Percentiles rank a stretch among this genome's conserved stretches.
Conservation (phyloP, 164 flowering plant species). For the Magnolia sinica region DNA sequence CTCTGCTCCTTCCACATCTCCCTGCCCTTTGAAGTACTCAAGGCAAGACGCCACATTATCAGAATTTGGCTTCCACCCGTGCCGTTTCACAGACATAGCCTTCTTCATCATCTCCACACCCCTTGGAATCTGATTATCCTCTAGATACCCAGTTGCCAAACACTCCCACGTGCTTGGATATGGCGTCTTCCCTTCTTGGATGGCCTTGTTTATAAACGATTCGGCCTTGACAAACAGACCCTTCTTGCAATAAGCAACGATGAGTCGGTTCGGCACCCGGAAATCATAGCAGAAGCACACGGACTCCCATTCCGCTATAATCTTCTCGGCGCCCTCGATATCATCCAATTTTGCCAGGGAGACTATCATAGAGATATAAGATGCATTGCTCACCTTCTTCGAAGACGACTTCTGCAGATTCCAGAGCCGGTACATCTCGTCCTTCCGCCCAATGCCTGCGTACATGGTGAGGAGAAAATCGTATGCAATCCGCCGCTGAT, state of each 20-base stretch:
- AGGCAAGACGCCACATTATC: conserved; percentile 24
- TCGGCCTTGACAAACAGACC: conserved; percentile 42
- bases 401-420: conserved; percentile 20
- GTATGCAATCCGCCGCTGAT: conserved; percentile 14
- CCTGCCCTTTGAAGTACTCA: conserved; percentile 25
- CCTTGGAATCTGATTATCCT: conserved; percentile 22
- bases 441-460: conserved; percentile 30
- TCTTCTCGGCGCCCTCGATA: conserved; percentile 40
- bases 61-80: conserved; percentile 23
- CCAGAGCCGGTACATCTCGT: conserved; percentile 36
- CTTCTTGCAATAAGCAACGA: conserved; percentile 34
- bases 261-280: conserved; percentile 33
- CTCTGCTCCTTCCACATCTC: conserved; percentile 25
- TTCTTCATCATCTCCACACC: conserved; percentile 40
- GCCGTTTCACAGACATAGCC: conserved; percentile 24
- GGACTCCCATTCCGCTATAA: conserved; percentile 41
- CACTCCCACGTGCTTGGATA: conserved; percentile 26
- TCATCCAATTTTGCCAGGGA: conserved; percentile 40
- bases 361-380: conserved; percentile 29
- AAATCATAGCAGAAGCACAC: conserved; percentile 21
- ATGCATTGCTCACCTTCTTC: conserved; percentile 18
- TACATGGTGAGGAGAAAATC: conserved; percentile 27
- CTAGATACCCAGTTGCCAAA: conserved; percentile 31
- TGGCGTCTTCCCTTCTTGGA: conserved; percentile 29
- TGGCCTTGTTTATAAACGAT: conserved; percentile 19